Conservation (phyloP, 495 filamentous ascomycete genomes). For the Penicillium daleae region DNA sequence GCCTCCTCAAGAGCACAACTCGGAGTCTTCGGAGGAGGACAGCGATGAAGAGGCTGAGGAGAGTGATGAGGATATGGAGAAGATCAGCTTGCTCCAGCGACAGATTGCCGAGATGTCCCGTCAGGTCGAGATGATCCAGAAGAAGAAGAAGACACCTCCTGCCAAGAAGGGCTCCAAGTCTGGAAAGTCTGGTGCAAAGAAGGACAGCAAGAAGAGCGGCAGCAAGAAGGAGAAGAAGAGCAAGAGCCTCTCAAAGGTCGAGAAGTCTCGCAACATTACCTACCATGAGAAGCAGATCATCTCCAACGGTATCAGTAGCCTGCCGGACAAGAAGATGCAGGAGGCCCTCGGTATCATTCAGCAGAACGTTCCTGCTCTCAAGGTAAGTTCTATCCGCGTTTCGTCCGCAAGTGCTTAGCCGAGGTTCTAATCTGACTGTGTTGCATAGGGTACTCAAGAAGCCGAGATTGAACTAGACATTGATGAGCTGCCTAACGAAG, state of each 20-base stretch:
- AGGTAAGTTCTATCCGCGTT: conserved; percentile 47
- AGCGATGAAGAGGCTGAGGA: conserved; percentile 71
- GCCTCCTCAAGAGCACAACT: conserved; percentile 58
- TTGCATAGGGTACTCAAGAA: conserved; percentile 65
- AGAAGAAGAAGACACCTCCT: conserved; percentile 67
- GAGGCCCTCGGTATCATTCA: conserved; percentile 89
- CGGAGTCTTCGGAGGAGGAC: conserved; percentile 61
- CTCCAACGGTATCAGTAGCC: conserved; percentile 73
- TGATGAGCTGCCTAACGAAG: conserved; percentile 75
- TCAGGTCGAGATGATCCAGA: conserved; percentile 56
- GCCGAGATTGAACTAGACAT: conserved; percentile 92
- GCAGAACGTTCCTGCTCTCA: conserved; percentile 77
- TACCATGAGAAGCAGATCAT: conserved; percentile 85
- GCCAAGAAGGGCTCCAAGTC: conserved; percentile 63
- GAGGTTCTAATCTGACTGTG: conserved; percentile 21
- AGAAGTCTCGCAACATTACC: conserved; percentile 60
- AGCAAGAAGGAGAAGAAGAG: conserved; percentile 65
- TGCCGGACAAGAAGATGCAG: conserved; percentile 73
- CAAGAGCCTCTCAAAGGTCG: conserved; percentile 49
- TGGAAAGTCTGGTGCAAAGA: conserved; percentile 52
- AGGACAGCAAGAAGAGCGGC: conserved; percentile 55
- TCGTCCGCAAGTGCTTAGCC: not conserved
- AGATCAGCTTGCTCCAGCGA: conserved; percentile 67
- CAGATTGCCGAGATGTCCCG: conserved; percentile 65
- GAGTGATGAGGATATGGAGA: conserved; percentile 69